These are phyloP conservation scores for Mycena epipterygia DNA, from an alignment of 768 basidiomycete genomes.

Conservation along the genomic window DNA sequence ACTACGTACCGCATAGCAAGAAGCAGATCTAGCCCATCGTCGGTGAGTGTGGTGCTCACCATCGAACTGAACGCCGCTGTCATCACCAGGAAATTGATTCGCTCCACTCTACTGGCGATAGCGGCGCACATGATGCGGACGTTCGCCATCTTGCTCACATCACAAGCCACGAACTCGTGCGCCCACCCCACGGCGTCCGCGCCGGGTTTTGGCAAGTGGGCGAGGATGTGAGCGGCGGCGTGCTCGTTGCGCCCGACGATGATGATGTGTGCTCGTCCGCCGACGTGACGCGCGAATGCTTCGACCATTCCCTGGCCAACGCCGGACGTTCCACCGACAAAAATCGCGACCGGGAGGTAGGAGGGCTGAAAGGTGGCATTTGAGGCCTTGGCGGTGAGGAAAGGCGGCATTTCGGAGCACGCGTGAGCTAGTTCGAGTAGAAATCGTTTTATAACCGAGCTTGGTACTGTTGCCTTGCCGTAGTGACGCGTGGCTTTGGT, in stretches of 20 bases:
- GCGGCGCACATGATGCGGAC: slow-evolving; percentile 43
- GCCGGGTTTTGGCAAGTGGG: slow-evolving; percentile 42
- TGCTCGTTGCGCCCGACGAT: slow-evolving; percentile 51
- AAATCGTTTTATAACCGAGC: too few relatives aligned
- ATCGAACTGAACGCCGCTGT: slow-evolving; percentile 46
- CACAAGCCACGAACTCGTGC: slow-evolving; percentile 52
- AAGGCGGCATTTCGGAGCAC: slow-evolving; percentile 38
- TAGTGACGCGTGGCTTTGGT: too few relatives aligned
- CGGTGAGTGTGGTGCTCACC: slow-evolving; percentile 45
- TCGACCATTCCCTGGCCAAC: slow-evolving; percentile 51
- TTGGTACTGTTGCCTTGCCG: too few relatives aligned
- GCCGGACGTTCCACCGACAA: slow-evolving; percentile 36
- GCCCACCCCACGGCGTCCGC: slow-evolving; percentile 19
- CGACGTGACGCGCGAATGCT: slow-evolving; percentile 49
- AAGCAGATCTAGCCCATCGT: slow-evolving; percentile 51
- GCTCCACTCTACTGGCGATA: slow-evolving; percentile 42
- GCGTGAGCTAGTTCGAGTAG: too few relatives aligned
- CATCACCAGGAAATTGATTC: slow-evolving; percentile 49
- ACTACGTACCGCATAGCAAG: slow-evolving; percentile 28
- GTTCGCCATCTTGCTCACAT: slow-evolving; percentile 50
- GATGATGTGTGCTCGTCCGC: slow-evolving; percentile 54
- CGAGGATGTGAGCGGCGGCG: slow-evolving; percentile 50
- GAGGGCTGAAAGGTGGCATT: slow-evolving; percentile 35
- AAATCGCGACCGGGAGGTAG: slow-evolving; percentile 34
- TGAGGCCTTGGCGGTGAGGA: slow-evolving; percentile 24